phyloP scores from a whole-genome alignment of 106 monocot genomes.

The Phalaenopsis aphrodite region DNA sequence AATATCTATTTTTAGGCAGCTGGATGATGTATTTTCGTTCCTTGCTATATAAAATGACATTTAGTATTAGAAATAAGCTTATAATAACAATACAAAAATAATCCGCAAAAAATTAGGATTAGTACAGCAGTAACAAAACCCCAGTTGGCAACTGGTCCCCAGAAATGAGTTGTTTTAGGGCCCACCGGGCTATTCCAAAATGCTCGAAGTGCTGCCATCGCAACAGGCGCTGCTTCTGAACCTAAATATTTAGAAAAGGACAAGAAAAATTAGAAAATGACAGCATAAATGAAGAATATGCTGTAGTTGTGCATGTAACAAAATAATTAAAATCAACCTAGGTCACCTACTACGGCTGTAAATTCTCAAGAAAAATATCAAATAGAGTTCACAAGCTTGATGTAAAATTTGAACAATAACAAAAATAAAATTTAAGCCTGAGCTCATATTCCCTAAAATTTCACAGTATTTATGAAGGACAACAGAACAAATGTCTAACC shows the following conservation, averaged over 20 bases:
- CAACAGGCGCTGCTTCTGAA: conserved; percentile 3
- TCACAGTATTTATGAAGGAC: not conserved
- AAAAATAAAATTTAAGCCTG: not conserved
- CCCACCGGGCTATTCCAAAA: conserved; percentile 92
- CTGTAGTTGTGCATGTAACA: not conserved
- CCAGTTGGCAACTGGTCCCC: conserved; percentile 96
- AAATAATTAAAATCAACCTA: not conserved
- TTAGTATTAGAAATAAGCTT: conserved; percentile 1
- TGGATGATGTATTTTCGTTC: not conserved
- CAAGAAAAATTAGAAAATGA: conserved; percentile 2
- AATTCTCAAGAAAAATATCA: too few species aligned
- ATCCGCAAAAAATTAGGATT: conserved; percentile 3
- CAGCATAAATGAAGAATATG: not conserved
- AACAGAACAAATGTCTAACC: not conserved
- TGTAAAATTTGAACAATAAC: not conserved
- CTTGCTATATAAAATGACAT: not conserved
- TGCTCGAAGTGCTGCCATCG: conserved; percentile 46
- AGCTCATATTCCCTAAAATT: not conserved
- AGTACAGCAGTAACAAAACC: conserved; percentile 81
- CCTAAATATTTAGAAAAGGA: not conserved
- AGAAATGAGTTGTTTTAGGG: conserved; percentile 92
- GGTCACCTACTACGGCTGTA: too few species aligned
- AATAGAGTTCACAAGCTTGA: not conserved
- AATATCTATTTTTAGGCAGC: not conserved
- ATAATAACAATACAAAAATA: not conserved